These are phyloP conservation scores for Asterionellopsis glacialis DNA, from an alignment of 108 stramenopile species.

Conservation along the genomic window DNA sequence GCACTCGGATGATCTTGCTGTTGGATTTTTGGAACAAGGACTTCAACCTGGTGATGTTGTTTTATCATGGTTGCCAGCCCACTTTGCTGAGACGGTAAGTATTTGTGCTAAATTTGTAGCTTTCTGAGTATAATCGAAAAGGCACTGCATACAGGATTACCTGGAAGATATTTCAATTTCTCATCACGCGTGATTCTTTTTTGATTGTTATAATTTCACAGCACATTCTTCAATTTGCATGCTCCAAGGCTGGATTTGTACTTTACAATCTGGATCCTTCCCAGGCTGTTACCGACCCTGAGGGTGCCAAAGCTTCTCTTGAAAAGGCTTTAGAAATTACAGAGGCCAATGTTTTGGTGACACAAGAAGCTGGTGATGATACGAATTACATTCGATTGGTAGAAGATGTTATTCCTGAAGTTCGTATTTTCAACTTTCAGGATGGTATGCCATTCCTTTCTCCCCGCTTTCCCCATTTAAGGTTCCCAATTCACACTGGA, in stretches of 20 bases:
- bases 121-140: neutral
- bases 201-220: slow-evolving; percentile 15
- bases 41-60: slow-evolving; percentile 83
- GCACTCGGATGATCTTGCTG: slow-evolving; percentile 72
- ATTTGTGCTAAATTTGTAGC: slow-evolving; percentile 1
- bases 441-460: slow-evolving; percentile 79
- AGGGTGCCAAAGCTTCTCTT: slow-evolving; percentile 60
- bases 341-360: slow-evolving; percentile 76
- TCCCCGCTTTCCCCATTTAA: slow-evolving; percentile 81
- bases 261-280: slow-evolving; percentile 74
- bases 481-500: slow-evolving; percentile 83
- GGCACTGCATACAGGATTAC: neutral
- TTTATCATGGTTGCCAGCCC: slow-evolving; percentile 71
- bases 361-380: slow-evolving; percentile 80
- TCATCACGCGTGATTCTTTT: neutral
- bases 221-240: slow-evolving; percentile 90
- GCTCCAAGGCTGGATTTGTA: slow-evolving; percentile 82
- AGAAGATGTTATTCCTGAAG: slow-evolving; percentile 72
- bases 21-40: slow-evolving; percentile 77
- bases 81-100: slow-evolving; percentile 84
- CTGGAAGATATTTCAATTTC: neutral
- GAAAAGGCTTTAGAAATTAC: slow-evolving; percentile 66
- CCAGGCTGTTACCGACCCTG: slow-evolving; percentile 60
- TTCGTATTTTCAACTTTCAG: slow-evolving; percentile 71
- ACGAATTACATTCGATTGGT: slow-evolving; percentile 72